Percentiles rank a stretch among this genome's conserved stretches.
Evolutionary conservation across 2,329 filamentous ascomycete species (phyloP).

Genomic region (Fusarium metavorans): DNA sequence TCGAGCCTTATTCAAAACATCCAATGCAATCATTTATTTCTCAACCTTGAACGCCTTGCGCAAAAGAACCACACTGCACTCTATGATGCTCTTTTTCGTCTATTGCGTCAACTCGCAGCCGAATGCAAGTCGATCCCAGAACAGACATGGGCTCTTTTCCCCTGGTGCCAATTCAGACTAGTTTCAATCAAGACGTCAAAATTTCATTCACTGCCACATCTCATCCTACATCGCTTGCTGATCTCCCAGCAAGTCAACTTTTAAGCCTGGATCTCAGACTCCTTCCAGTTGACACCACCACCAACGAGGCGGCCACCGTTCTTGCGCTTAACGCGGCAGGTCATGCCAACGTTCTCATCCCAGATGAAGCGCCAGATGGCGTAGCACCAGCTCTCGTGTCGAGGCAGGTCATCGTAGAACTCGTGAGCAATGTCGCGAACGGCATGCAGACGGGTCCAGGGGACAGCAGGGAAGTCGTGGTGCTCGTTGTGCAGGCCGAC

Average conservation of each 20-base stretch:
- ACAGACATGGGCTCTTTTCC: not conserved
- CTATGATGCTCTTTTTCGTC: slow-evolving; percentile 9
- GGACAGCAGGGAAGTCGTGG: slow-evolving; percentile 97
- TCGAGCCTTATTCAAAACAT: not conserved
- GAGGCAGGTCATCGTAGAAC: slow-evolving; percentile 90
- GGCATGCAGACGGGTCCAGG: slow-evolving; percentile 87
- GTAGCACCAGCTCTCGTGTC: slow-evolving; percentile 89
- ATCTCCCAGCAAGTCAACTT: slow-evolving; percentile 8
- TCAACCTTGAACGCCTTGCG: slow-evolving; percentile 29
- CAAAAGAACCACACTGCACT: slow-evolving; percentile 12
- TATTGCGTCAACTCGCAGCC: not conserved
- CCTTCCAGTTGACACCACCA: slow-evolving; percentile 68
- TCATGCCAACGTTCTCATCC: slow-evolving; percentile 89
- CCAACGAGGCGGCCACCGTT: slow-evolving; percentile 76
- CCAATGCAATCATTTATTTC: slow-evolving; percentile 6
- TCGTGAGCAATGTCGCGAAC: slow-evolving; percentile 86
- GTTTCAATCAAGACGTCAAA: not conserved
- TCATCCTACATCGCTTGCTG: not conserved
- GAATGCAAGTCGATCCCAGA: not conserved
- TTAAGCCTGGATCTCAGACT: slow-evolving; percentile 76
- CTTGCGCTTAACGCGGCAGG: slow-evolving; percentile 92
- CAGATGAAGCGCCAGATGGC: slow-evolving; percentile 97
- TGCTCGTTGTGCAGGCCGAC: slow-evolving; percentile 99
- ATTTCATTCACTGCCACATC: slow-evolving; percentile 12
- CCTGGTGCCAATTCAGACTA: not conserved